Evolutionary conservation across 768 basidiomycete species (phyloP).

Genomic region (Tephrocybe sp.): DNA sequence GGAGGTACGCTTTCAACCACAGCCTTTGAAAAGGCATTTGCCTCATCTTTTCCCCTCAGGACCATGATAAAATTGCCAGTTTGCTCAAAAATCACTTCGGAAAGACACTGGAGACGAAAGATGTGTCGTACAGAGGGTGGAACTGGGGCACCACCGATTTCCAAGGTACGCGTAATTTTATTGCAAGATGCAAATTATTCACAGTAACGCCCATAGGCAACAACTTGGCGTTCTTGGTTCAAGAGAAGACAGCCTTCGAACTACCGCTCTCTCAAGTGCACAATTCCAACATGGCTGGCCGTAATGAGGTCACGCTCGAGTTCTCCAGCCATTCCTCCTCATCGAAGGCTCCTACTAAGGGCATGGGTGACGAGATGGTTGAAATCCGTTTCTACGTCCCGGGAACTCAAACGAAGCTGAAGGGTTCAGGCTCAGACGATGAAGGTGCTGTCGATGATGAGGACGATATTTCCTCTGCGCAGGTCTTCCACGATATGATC

Average conservation of each 20-base stretch:
- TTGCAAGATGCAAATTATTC: background rate
- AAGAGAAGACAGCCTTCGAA: conserved; percentile 87
- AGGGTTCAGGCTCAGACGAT: conserved; percentile 65
- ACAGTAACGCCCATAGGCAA: conserved; percentile 53
- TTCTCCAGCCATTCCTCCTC: conserved; percentile 57
- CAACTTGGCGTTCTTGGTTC: conserved; percentile 89
- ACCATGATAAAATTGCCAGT: conserved; percentile 82
- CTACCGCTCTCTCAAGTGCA: conserved; percentile 84
- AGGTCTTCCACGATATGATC: conserved; percentile 94
- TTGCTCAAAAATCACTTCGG: conserved; percentile 87
- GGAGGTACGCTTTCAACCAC: conserved; percentile 57
- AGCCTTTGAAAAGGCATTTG: background rate
- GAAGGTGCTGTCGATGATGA: conserved; percentile 71
- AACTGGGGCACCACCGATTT: conserved; percentile 98
- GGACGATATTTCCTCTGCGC: conserved; percentile 87
- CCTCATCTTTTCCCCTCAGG: conserved; percentile 44
- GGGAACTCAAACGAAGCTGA: conserved; percentile 60
- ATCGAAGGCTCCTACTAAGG: conserved; percentile 37
- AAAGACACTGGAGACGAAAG: conserved; percentile 81
- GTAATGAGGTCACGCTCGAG: conserved; percentile 98
- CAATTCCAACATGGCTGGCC: conserved; percentile 97
- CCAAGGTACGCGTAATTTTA: conserved; percentile 57
- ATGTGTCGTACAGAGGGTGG: conserved; percentile 92
- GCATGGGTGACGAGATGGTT: conserved; percentile 79
- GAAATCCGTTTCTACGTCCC: conserved; percentile 98